Conservation (phyloP, 331 rosid species). For the Cydonia oblonga region DNA sequence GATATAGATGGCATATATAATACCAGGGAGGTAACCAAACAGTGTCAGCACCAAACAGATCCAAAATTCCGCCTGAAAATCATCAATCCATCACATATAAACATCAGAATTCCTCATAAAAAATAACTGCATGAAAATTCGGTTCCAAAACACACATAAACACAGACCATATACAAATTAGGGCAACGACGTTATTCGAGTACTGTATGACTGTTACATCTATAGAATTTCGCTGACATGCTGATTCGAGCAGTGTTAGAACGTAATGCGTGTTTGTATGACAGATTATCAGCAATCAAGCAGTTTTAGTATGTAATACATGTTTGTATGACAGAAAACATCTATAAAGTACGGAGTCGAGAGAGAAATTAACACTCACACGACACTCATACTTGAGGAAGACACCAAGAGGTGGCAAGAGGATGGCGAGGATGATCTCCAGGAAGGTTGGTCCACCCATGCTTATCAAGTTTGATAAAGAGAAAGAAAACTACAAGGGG, state of each 20-base stretch:
- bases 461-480: not conserved
- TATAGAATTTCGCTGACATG: not conserved
- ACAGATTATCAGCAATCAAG: no score
- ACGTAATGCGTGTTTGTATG: no score
- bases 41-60: conserved; percentile 65
- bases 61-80: conserved; percentile 71
- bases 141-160: not conserved
- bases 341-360: not conserved
- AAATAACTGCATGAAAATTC: not conserved
- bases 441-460: conserved; percentile 28
- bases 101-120: not conserved
- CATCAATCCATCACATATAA: not conserved
- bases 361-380: not conserved
- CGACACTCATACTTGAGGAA: conserved; percentile 66
- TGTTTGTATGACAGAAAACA: not conserved
- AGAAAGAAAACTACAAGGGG: no score
- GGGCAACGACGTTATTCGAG: no score
- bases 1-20: conserved; percentile 53
- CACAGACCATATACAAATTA: not conserved
- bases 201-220: not conserved
- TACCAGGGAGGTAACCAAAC: conserved; percentile 65
- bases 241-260: not conserved
- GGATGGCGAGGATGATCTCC: conserved; percentile 57
- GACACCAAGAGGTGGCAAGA: conserved; percentile 80
- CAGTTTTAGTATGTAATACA: no score